Evolutionary conservation across 495 filamentous ascomycete species (phyloP).

Genomic region (Penicillium egyptiacum): DNA sequence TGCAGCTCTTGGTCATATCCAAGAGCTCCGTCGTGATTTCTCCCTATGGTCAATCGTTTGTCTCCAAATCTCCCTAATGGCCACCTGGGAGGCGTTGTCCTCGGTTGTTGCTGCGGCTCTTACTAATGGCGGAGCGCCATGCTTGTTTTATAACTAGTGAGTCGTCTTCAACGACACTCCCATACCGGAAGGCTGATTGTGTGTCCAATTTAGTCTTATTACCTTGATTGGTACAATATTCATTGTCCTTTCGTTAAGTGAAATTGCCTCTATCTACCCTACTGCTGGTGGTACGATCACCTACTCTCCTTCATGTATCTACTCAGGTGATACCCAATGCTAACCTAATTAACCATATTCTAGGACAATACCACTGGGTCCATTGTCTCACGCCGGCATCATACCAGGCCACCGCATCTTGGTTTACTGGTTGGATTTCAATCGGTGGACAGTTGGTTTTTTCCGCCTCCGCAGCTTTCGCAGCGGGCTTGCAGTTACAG

Average conservation of each 20-base stretch:
- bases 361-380: constrained; percentile 32
- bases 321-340: neutral
- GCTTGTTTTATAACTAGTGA: constrained; percentile 37
- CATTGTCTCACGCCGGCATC: constrained; percentile 23
- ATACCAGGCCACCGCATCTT: constrained; percentile 23
- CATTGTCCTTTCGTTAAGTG: constrained; percentile 25
- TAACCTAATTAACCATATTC: neutral
- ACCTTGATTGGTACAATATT: constrained; percentile 24
- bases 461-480: constrained; percentile 32
- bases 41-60: constrained; percentile 30
- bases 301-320: neutral
- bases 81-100: constrained; percentile 35
- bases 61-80: constrained; percentile 36
- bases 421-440: constrained; percentile 32
- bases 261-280: constrained; percentile 29
- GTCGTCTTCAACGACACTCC: neutral
- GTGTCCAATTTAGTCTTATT: constrained; percentile 14
- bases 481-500: constrained; percentile 25
- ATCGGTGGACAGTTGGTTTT: constrained; percentile 35
- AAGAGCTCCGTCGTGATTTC: constrained; percentile 31
- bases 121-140: constrained; percentile 33
- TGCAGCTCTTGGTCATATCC: constrained; percentile 28
- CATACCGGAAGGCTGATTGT: neutral
- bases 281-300: constrained; percentile 27
- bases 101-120: constrained; percentile 26